Base-by-base conservation (phyloP, 495 filamentous ascomycete genomes). In the Penicillium dipodomyicola region DNA sequence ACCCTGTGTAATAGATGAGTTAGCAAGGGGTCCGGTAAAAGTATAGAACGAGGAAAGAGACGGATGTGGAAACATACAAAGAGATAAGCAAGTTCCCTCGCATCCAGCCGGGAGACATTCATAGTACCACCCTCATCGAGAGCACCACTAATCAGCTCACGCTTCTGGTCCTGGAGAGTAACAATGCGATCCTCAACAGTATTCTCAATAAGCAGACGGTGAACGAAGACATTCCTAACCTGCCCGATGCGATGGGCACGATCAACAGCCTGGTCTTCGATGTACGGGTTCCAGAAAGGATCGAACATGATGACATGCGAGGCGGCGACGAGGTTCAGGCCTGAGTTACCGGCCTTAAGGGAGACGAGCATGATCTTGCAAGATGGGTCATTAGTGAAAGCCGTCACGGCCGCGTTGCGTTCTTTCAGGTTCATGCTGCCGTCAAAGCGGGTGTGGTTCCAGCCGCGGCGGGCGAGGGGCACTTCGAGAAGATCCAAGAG, bases 251-350 rank as follows among this genome's bases (percentile, higher is more conserved):
- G 88, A 67, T 97, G 89, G 4, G 93, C 90, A 37, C 93, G 90
- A 70, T 96, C 94, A 53, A 97, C 87, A 1, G 93, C 93, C 69
- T 97, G 93, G 62, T 92, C 90, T 73, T 97, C 93, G 25, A 96
- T 87, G 67, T 87, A 96, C 0, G 93, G 92, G 58, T 97, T 97
- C 90, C 94, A 97, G 76, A 96, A 96, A 0, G 93, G 93, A 61
- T 97, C 93, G 54, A 95, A 83, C 51, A 97, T 87, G 66, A 97
- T 90, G 59, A 97, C 89, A 60, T 91, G 87, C 0, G 85, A 88
- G 0, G 93, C 93, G n/a, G 85, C 85, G 8, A 87, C 87, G 19
- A 97, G 82, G 67, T 97, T 97, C 37, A 97, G 78, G 0, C 93
- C 93, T 0, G 93, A 82, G 65, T 97, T 97, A 12, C 93, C 93